Evolutionary conservation across 1,139 yeast species (phyloP).

Genomic region (Pichia sp.): DNA sequence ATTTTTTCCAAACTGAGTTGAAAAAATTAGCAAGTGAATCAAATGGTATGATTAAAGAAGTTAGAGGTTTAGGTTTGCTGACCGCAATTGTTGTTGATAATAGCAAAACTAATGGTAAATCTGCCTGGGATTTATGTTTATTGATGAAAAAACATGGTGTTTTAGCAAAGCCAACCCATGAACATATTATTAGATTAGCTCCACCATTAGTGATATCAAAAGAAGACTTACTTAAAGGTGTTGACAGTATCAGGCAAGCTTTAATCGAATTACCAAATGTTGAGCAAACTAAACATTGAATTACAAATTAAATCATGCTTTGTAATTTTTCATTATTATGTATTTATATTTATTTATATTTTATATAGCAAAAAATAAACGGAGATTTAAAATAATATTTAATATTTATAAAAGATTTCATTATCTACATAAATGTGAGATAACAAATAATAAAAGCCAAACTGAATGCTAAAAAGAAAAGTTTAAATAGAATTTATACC

Average conservation of each 20-base stretch:
- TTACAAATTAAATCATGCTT: no score
- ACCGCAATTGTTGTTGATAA: conserved; percentile 91
- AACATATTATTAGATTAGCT: conserved; percentile 89
- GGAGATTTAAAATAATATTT: no score
- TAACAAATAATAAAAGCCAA: no score
- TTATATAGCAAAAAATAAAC: no score
- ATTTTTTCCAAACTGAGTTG: conserved; percentile 60
- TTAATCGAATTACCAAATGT: conserved; percentile 56
- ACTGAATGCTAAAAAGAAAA: no score
- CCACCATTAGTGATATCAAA: conserved; percentile 92
- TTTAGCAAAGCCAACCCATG: conserved; percentile 95
- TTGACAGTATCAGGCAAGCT: conserved; percentile 60
- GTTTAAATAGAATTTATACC: no score
- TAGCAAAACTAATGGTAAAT: conserved; percentile 74
- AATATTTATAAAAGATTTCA: no score
- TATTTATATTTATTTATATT: no score
- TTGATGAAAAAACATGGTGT: conserved; percentile 86
- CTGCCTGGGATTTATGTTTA: conserved; percentile 95
- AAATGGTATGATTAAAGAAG: conserved; percentile 76
- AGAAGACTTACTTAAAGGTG: conserved; percentile 79
- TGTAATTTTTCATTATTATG: no score
- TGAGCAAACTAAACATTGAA: conserved; percentile 38
- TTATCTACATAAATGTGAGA: no score
- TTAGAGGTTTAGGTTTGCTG: conserved; percentile 87
- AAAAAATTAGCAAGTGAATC: conserved; percentile 51